Base-by-base conservation (phyloP, 1,284 basidiomycete species). In the Trametes hirsuta region DNA sequence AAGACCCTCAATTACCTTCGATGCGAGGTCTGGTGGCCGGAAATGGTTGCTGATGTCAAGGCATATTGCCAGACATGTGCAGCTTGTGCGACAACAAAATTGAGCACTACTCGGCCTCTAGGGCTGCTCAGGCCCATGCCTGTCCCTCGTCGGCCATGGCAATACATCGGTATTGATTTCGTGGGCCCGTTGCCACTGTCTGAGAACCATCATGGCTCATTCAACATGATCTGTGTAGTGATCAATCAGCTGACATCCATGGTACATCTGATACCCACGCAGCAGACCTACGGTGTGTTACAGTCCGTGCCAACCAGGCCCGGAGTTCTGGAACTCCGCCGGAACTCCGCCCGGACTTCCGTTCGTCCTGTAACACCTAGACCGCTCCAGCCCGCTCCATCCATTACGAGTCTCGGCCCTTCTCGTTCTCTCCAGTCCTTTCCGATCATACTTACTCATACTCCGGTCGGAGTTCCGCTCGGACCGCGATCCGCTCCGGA, bases 91-190 rank as follows among this genome's bases (percentile, higher is more conserved):
- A 64, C 64, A 0, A 61, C 61, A 0, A 76, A 76, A 55, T 47
- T 69, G 3, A 44, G 18, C 5, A 72, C 62, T 18, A 56, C 65
- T 21, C 37, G 37, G 4, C 69, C 72, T 0, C 58, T 62, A 21
- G 74, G 74, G n/a, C 41, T 72, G 9, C 54, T 75, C 10, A 53
- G 67, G 4, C 36, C 64, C 0, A 46, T 75, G 2, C 54, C 58
- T 14, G 64, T 73, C 0, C 69, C 72, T 3, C 54, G 40, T 0
- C 53, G 63, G 1, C 72, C 74, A 12, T 75, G 73, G 73, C 60
- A 69, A 39, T 55, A 66, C 1, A 74, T 77, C 0, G 72, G 68
- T 0, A 72, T 78, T n/a, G 76, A 78, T 50, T 78, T 78, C 45
- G 71, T 79, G 1, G 75, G 76, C 4, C 77, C 75, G 0, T 58